Conservation (phyloP, 805 yeast genomes). For the Candida golubevii region DNA sequence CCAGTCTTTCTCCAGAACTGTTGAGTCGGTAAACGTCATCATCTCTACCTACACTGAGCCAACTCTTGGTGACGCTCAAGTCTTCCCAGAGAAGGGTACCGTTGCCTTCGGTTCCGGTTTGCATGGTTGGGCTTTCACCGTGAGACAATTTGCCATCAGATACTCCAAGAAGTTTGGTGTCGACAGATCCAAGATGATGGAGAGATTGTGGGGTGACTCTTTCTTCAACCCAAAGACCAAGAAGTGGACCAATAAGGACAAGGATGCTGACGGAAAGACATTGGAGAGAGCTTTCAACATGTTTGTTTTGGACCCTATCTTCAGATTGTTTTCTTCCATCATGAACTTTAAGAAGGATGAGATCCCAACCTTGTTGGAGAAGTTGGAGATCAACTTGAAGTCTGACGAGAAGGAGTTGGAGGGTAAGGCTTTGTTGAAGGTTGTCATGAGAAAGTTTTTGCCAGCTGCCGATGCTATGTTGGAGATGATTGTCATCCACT, state of each 20-base stretch:
- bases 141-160: slow-evolving; percentile 96
- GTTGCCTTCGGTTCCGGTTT: slow-evolving; percentile 99
- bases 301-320: slow-evolving; percentile 98
- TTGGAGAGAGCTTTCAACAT: slow-evolving; percentile 99
- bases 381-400: slow-evolving; percentile 91
- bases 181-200: slow-evolving; percentile 96
- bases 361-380: slow-evolving; percentile 85
- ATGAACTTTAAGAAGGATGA: slow-evolving; percentile 99
- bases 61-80: slow-evolving; percentile 93
- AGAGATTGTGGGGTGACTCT: slow-evolving; percentile 99
- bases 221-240: slow-evolving; percentile 99
- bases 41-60: slow-evolving; percentile 92
- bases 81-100: slow-evolving; percentile 98
- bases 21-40: slow-evolving; percentile 98
- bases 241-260: slow-evolving; percentile 97
- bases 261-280: slow-evolving; percentile 90
- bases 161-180: slow-evolving; percentile 99
- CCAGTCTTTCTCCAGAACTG: slow-evolving; percentile 97
- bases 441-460: slow-evolving; percentile 98
- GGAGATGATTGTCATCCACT: slow-evolving; percentile 97
- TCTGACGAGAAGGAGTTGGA: slow-evolving; percentile 96
- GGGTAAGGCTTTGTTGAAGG: slow-evolving; percentile 97
- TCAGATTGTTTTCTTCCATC: slow-evolving; percentile 93
- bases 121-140: slow-evolving; percentile 99
- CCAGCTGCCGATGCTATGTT: slow-evolving; percentile 99